Conservation (phyloP, 2,329 filamentous ascomycete genomes). For the Lachnellula occidentalis region DNA sequence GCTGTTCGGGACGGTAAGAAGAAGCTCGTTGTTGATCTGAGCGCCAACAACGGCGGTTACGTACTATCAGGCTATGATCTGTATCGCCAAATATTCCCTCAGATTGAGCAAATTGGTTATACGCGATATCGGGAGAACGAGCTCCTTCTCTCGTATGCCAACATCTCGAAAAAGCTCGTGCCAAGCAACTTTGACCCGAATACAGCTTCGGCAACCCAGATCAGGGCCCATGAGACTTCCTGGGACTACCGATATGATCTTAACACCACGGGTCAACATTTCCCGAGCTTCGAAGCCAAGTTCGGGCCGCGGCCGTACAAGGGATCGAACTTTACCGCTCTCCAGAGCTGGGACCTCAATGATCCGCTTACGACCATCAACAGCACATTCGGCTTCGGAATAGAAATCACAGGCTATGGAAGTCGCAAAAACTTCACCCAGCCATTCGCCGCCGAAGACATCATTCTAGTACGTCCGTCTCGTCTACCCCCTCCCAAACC, state of each 20-base stretch:
- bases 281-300: constrained; percentile 4
- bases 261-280: constrained; percentile 5
- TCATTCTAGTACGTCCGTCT: constrained; percentile 33
- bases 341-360: constrained; percentile 5
- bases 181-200: constrained; percentile 12
- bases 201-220: constrained; percentile 14
- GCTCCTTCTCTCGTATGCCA: neutral
- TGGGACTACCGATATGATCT: constrained; percentile 6
- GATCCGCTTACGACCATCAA: constrained; percentile 8
- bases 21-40: constrained; percentile 56
- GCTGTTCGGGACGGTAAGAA: constrained; percentile 42
- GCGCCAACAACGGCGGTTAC: constrained; percentile 51
- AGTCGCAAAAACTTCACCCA: constrained; percentile 15
- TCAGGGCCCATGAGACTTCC: constrained; percentile 3
- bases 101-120: constrained; percentile 10
- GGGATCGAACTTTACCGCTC: constrained; percentile 6
- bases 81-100: constrained; percentile 36
- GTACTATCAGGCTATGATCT: constrained; percentile 40
- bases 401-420: constrained; percentile 27
- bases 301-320: constrained; percentile 8
- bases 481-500: too few relatives aligned
- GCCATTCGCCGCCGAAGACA: constrained; percentile 35
- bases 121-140: constrained; percentile 12
- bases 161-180: neutral
- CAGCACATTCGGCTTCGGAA: constrained; percentile 9